Evolutionary conservation across 169 alveolate genomes (phyloP), one percentile per base, ranked within the genome.

Genomic region (Cystoisospora suis): DNA sequence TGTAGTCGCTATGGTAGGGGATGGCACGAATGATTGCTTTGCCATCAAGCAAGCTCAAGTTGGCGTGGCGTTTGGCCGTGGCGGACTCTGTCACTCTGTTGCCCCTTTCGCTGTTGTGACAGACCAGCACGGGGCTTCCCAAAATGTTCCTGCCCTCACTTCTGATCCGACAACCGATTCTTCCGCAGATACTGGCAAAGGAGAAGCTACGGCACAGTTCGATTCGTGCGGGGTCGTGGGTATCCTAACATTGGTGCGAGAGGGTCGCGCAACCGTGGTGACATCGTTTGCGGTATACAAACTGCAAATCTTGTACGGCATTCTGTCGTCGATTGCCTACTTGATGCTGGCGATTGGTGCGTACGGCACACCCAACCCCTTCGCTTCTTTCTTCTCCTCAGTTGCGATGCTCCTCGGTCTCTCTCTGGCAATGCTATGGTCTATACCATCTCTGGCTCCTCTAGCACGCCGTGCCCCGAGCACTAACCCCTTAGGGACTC

Each of bases 11-110:
- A 98, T 98, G 98, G 97, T 98, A 42, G 99, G 99, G 0, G 99
- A 98, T 91, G 99, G 99, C 9, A 97, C 98, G 46, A 98, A 97
- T 89, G 99, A 98, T 95, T 97, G 99, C 88, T 95, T 97, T 27
- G 99, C 99, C 34, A 91, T 98, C 56, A 95, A 97, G 61, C 97
- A 96, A 34, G 96, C 99, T 7, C 98, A 97, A 90, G 98, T 98
- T 0, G 99, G 99, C 20, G 93, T 98, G 47, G 97, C 98, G n/a
- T 88, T 97, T 56, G 96, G 98, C 1, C 95, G 92, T 46, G 96
- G 94, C 34, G 81, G 27, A 20, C 75, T 20, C 29, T 34, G 34
- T 27, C 70, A 58, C 32, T 70, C 40, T 20, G 3, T 81, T 34
- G 86, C 75, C 23, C 86, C 91, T 15, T 86, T 86, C 36, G 90